These are phyloP conservation scores for Cinchona pubescens DNA, from an alignment of 257 asterid species.

Conservation along the genomic window DNA sequence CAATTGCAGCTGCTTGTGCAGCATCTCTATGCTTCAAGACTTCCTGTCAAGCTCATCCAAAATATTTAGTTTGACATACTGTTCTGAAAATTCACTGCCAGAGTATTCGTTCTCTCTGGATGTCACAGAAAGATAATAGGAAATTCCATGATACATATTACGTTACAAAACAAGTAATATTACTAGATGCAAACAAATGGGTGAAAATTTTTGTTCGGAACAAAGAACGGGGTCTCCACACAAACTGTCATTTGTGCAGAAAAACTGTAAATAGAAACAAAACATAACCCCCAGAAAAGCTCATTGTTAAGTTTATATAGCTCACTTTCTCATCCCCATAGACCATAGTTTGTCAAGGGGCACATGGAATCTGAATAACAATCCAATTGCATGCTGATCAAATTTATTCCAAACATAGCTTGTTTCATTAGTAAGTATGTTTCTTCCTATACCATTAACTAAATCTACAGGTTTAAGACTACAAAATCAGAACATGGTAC, in stretches of 20 bases:
- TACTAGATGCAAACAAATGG: neutral
- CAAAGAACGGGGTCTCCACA: neutral
- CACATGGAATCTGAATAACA: neutral
- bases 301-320: neutral
- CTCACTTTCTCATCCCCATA: neutral
- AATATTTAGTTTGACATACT: constrained; percentile 17
- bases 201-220: neutral
- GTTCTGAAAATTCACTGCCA: neutral
- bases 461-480: neutral
- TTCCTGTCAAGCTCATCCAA: constrained; percentile 52
- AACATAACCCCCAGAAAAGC: neutral
- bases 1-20: constrained; percentile 90
- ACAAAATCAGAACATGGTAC: neutral
- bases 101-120: neutral
- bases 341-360: neutral
- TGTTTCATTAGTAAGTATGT: neutral
- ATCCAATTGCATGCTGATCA: neutral
- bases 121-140: neutral
- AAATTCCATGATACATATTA: neutral
- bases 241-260: neutral
- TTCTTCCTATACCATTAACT: neutral
- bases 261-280: neutral
- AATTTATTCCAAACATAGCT: neutral
- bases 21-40: constrained; percentile 80
- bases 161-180: neutral